phyloP scores from a whole-genome alignment of 2,329 filamentous ascomycete species.

The Emericellopsis atlantica region DNA sequence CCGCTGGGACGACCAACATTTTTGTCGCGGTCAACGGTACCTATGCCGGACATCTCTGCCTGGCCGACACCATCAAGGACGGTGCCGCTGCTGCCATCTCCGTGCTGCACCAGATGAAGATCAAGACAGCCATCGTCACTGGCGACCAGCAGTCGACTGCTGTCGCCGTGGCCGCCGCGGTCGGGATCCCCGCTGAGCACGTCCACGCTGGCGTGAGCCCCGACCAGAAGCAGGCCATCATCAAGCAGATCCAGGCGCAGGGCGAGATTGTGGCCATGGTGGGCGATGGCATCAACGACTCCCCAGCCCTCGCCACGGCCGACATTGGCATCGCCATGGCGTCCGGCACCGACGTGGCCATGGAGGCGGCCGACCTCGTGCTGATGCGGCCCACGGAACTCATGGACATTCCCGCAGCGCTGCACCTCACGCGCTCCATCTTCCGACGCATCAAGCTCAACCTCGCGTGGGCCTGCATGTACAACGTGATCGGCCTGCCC shows the following conservation, averaged over 20 bases:
- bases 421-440: constrained; percentile 72
- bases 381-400: constrained; percentile 88
- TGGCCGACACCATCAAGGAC: constrained; percentile 85
- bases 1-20: constrained; percentile 74
- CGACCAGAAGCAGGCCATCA: constrained; percentile 79
- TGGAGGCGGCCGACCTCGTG: constrained; percentile 93
- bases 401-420: constrained; percentile 79
- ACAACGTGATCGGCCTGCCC: constrained; percentile 83
- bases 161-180: constrained; percentile 65
- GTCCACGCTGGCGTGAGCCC: constrained; percentile 84
- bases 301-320: constrained; percentile 83
- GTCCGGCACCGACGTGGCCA: constrained; percentile 88
- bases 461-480: constrained; percentile 81
- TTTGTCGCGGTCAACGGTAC: constrained; percentile 76
- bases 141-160: constrained; percentile 83
- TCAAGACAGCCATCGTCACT: constrained; percentile 84
- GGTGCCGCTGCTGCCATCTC: constrained; percentile 70
- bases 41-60: constrained; percentile 71
- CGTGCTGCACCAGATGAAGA: constrained; percentile 72
- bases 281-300: constrained; percentile 97
- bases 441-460: constrained; percentile 92
- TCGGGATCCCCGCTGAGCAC: constrained; percentile 65
- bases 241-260: constrained; percentile 59
- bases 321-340: constrained; percentile 88
- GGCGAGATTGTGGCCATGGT: constrained; percentile 90